Percentiles rank a stretch among this genome's conserved stretches.
These are phyloP conservation scores for Phyllosticta ampelicida DNA, from an alignment of 2,329 filamentous ascomycete species.

Conservation along the genomic window DNA sequence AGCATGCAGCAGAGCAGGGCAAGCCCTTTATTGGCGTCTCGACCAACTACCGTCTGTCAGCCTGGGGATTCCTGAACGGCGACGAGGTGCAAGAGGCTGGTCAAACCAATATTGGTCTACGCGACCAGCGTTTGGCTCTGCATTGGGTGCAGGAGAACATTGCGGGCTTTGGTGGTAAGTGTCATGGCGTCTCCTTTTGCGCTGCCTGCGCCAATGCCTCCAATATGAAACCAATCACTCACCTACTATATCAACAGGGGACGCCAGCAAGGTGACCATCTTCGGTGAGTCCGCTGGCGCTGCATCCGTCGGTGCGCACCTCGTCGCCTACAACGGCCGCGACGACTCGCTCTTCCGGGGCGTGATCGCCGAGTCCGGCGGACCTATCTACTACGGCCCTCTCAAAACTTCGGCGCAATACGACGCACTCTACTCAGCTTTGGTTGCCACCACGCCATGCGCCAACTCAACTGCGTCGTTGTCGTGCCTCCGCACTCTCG, in stretches of 20 bases:
- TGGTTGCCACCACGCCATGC: conserved; percentile 53
- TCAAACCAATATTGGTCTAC: conserved; percentile 35
- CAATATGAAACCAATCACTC: background rate
- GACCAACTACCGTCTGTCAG: conserved; percentile 45
- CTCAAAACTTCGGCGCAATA: conserved; percentile 17
- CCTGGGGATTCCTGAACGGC: conserved; percentile 60
- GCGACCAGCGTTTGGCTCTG: conserved; percentile 34
- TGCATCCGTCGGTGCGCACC: conserved; percentile 33
- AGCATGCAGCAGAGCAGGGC: conserved; percentile 30
- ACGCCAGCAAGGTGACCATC: conserved; percentile 34
- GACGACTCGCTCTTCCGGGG: conserved; percentile 38
- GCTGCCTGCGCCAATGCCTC: too few species aligned
- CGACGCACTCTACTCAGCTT: conserved; percentile 52
- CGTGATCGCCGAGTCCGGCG: conserved; percentile 37
- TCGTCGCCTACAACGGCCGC: conserved; percentile 38
- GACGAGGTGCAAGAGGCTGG: conserved; percentile 42
- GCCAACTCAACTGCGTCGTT: conserved; percentile 31
- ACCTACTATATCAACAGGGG: conserved; percentile 14
- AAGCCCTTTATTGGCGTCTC: conserved; percentile 26
- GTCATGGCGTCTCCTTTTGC: background rate
- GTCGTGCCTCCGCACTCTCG: conserved; percentile 45
- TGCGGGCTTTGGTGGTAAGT: conserved; percentile 31
- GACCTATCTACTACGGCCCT: conserved; percentile 23
- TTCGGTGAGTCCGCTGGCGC: conserved; percentile 37
- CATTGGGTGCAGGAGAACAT: conserved; percentile 37